Base-by-base conservation (phyloP, 2,329 filamentous ascomycete species). In the Fusarium austroafricanum region DNA sequence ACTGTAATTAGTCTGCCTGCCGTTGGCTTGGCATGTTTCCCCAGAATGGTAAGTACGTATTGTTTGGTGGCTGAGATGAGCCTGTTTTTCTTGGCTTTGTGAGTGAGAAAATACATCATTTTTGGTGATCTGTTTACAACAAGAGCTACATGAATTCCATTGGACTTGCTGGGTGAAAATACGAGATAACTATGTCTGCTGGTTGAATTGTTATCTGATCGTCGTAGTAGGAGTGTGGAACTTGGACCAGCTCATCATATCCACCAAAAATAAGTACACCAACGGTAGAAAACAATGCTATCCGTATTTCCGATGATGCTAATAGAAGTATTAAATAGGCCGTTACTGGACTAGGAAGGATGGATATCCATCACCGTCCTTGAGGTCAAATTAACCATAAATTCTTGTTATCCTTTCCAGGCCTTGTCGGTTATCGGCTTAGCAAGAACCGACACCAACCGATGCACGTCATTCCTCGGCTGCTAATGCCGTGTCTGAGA, bases 391-490 rank as follows among this genome's bases (percentile, higher is more conserved):
- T 37, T 42, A 59, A 60, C 44, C 42, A 61, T 63, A 49, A 63
- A 39, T 56, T 39, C 26, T 37, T 40, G n/a, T n/a, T 28, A 18
- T 26, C 21, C 28, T 45, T 33, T 40, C 29, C 42, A 35, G 43
- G 18, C 45, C 51, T 67, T 70, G 70, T 68, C 66, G 61, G 66
- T 70, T 68, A 70, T 68, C 67, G 67, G 67, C 67, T 69, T 64
- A 70, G 59, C 26, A 38, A 50, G 51, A 55, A 70, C 67, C 67
- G 67, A 70, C 55, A 55, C 54, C 45, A 70, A 54, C 67, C 67
- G 67, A 70, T 52, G 49, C 26, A 52, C 67, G 55, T 70, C 67
- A 70, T 65, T 47, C 47, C 61, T 60, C 55, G 55, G 62, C 55
- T 57, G n/a, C 26, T 10, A 28, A 64, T 26, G 40, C 31, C 38